phyloP scores from a whole-genome alignment of 2,329 filamentous ascomycete species.

The Endoconidiophora polonica region DNA sequence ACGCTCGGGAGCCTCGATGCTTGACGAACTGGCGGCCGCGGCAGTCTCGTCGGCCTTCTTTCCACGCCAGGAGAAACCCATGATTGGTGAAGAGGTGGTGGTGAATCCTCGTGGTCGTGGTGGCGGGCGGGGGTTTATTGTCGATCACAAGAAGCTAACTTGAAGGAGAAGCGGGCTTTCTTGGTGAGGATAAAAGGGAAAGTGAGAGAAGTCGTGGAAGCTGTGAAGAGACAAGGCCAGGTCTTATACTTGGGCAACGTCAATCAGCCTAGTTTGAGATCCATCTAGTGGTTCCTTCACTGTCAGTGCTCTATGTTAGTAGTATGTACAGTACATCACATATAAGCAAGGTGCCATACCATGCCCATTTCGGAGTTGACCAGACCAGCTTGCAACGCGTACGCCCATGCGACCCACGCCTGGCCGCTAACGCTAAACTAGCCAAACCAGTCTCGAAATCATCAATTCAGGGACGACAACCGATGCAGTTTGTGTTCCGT shows the following conservation, averaged over 20 bases:
- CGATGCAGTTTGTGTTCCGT: too few relatives aligned
- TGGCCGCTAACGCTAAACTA: too few relatives aligned
- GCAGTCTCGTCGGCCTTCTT: slow-evolving; percentile 7
- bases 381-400: too few relatives aligned
- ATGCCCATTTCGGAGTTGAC: too few relatives aligned
- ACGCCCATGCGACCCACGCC: too few relatives aligned
- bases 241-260: slow-evolving; percentile 6
- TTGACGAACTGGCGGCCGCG: slow-evolving; percentile 2
- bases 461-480: too few relatives aligned
- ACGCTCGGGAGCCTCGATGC: slow-evolving; percentile 6
- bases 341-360: too few relatives aligned
- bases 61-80: slow-evolving; percentile 11
- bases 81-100: neutral
- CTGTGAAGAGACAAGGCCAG: slow-evolving; percentile 7
- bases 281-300: neutral
- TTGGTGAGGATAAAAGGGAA: slow-evolving; percentile 1
- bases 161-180: slow-evolving; percentile 1
- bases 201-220: slow-evolving; percentile 1
- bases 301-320: neutral
- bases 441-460: too few relatives aligned
- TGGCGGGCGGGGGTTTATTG: neutral
- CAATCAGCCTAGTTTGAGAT: slow-evolving; percentile 3
- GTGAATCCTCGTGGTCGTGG: neutral
- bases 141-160: slow-evolving; percentile 5
- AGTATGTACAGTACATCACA: too few relatives aligned